Evolutionary conservation across 441 rosid species (phyloP), one percentile per base, ranked within the genome.

Genomic region (Macaranga tanarius): DNA sequence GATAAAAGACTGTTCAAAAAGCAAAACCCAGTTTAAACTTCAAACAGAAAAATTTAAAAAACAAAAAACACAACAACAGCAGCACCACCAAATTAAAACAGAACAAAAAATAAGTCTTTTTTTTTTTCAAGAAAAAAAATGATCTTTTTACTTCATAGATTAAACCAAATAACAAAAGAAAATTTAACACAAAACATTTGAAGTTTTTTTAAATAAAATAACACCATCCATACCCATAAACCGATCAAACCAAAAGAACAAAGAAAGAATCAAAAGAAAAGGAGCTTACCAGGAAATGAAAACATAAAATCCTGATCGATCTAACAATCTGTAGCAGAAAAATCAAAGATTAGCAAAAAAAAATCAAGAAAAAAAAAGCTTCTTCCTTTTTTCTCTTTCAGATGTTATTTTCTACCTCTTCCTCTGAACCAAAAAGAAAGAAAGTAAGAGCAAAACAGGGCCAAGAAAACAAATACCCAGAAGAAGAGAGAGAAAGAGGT

Each of bases 261-360:
- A 8, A 31, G 16, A 42, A 48, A 48, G 17, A 11, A 48, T 48
- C 19, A 10, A 70, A 16, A 69, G 34, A 22, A 10, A 28, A 74
- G 66, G 23, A 75, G 67, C 77, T 82, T 75, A 85, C 89, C 85
- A 38, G 77, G 61, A 52, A 54, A 71, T 8, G 28, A 0, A 54
- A 77, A 70, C 11, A 23, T 31, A 44, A 67, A 48, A 67, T 42
- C 17, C 57, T 25, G 83, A 85, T 79, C 85, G 92, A 87, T 88
- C 91, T 84, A 80, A 71, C 59, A 79, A 80, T 70, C 78, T 76
- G 64, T 67, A 73, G 31, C 52, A 58, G 12, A 48, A 71, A 62
- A 34, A 28, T 2, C 23, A 71, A 69, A 38, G 73, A 59, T 44
- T 40, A 45, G 51, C 5, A 0, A 5, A 66, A 58, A 47, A 50